phyloP scores from a whole-genome alignment of 1,284 basidiomycete species.

The Takashimella tepidaria region DNA sequence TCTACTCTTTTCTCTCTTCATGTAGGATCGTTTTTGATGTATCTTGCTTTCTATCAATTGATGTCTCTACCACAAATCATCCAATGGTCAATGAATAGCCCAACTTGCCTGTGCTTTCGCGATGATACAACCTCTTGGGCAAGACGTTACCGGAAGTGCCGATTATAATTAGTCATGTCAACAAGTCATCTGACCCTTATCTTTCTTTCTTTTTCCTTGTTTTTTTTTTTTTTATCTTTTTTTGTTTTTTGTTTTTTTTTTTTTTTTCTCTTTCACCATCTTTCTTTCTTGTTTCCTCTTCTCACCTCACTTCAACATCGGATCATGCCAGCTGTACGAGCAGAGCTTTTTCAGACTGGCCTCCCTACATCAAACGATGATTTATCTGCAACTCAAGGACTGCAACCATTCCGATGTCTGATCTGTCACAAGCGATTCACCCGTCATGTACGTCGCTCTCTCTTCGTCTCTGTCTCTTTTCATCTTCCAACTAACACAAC shows the following conservation, averaged over 20 bases:
- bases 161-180: too few species aligned
- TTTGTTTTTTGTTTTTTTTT: neutral
- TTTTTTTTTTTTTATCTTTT: neutral
- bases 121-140: too few species aligned
- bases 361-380: neutral
- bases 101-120: too few species aligned
- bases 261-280: neutral
- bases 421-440: slow-evolving; percentile 28
- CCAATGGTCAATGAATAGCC: too few species aligned
- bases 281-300: neutral
- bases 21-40: too few species aligned
- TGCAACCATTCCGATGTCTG: slow-evolving; percentile 29
- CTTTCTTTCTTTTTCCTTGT: neutral
- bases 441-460: slow-evolving; percentile 20
- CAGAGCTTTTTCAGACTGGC: neutral
- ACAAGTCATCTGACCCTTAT: neutral
- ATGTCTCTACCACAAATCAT: too few species aligned
- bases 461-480: neutral
- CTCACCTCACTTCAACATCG: neutral
- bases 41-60: too few species aligned
- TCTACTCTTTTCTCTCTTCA: too few species aligned
- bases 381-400: neutral
- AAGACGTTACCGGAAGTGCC: too few species aligned
- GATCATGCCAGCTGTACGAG: neutral
- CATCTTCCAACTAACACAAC: too few species aligned